phyloP scores from a whole-genome alignment of 257 asterid genomes.

The Solanum habrochaites region DNA sequence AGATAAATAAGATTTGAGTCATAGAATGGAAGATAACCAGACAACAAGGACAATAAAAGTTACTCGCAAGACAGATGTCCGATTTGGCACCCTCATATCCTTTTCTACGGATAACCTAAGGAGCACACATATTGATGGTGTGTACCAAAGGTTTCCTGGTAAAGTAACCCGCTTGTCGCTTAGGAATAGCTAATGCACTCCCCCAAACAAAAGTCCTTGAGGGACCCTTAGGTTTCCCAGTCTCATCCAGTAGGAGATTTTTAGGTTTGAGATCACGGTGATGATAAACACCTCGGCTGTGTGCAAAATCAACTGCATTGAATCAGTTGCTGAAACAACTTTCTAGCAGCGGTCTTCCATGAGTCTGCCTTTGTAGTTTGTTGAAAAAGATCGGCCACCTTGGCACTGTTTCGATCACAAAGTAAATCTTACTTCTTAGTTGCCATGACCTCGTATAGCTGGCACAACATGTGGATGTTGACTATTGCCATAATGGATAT shows the following conservation, averaged over 20 bases:
- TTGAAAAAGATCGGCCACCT: constrained; percentile 83
- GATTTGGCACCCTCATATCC: constrained; percentile 73
- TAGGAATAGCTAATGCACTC: constrained; percentile 48
- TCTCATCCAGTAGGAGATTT: constrained; percentile 57
- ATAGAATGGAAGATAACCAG: constrained; percentile 62
- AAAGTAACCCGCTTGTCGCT: constrained; percentile 54
- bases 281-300: constrained; percentile 59
- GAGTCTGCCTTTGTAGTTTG: constrained; percentile 58
- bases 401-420: constrained; percentile 61
- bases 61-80: too few relatives aligned
- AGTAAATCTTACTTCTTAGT: constrained; percentile 65
- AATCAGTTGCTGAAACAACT: constrained; percentile 65
- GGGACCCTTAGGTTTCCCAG: constrained; percentile 55
- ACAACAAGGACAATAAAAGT: too few relatives aligned
- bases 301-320: constrained; percentile 51
- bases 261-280: constrained; percentile 76
- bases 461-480: constrained; percentile 45
- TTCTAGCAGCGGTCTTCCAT: constrained; percentile 50
- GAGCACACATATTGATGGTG: constrained; percentile 88
- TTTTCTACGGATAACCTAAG: constrained; percentile 49
- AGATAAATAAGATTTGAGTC: constrained; percentile 51
- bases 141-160: too few relatives aligned
- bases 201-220: constrained; percentile 75
- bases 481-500: constrained; percentile 58
- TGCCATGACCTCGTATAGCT: constrained; percentile 69